A percentile compares a stretch with the other conserved stretches of the same genome.
Evolutionary conservation across 257 asterid genomes (phyloP).

Genomic region (Thymus mandschuricus): DNA sequence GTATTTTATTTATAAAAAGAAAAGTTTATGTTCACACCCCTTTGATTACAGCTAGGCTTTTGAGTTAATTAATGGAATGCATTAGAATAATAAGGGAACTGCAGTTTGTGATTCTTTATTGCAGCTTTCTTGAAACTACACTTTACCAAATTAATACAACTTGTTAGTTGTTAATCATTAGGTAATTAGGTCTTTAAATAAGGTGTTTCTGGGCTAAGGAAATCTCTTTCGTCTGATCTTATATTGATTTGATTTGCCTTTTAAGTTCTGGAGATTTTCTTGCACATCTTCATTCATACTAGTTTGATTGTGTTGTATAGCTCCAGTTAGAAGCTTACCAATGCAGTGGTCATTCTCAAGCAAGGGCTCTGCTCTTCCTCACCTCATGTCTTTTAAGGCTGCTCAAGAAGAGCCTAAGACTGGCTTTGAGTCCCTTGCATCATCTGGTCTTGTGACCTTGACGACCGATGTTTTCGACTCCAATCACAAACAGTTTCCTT

Average conservation of each 20-base stretch:
- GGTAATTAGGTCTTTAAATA: slow-evolving; percentile 25
- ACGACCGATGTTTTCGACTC: slow-evolving; percentile 49
- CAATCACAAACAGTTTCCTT: slow-evolving; percentile 36
- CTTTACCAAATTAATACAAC: slow-evolving; percentile 11
- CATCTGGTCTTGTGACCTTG: slow-evolving; percentile 59
- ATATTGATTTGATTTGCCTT: not conserved
- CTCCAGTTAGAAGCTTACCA: slow-evolving; percentile 48
- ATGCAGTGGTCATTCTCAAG: slow-evolving; percentile 80
- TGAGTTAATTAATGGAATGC: slow-evolving; percentile 23
- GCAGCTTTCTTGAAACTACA: slow-evolving; percentile 29
- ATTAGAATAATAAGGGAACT: slow-evolving; percentile 16
- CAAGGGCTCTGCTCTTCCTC: slow-evolving; percentile 48
- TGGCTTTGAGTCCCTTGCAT: slow-evolving; percentile 68
- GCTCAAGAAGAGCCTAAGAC: slow-evolving; percentile 49
- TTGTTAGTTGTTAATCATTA: slow-evolving; percentile 31
- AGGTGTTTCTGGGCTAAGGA: slow-evolving; percentile 12
- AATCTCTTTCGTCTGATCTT: slow-evolving; percentile 17
- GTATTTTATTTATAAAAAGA: not conserved
- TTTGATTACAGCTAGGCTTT: slow-evolving; percentile 23
- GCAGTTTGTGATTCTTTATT: slow-evolving; percentile 22
- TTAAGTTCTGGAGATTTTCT: not conserved
- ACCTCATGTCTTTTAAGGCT: slow-evolving; percentile 51
- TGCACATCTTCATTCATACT: slow-evolving; percentile 13
- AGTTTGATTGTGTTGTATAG: slow-evolving; percentile 44
- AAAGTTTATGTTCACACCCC: slow-evolving; percentile 17